Percentiles rank a stretch among this genome's conserved stretches.
Conservation (phyloP, 805 yeast species). For the Nakazawaea ambrosiae region DNA sequence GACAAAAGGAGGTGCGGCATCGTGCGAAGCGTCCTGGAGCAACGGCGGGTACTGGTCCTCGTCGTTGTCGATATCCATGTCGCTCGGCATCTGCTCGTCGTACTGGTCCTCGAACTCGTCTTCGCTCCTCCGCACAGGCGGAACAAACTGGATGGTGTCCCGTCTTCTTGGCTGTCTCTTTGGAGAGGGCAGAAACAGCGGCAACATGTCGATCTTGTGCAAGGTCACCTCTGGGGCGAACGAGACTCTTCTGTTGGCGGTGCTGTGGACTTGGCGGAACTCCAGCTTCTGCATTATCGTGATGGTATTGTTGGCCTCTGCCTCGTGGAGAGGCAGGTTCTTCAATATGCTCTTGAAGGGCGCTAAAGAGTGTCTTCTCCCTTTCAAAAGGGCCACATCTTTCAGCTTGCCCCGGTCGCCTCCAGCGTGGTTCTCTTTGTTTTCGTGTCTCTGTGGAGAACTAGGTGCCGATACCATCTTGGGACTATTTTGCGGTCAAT, state of each 20-base stretch:
- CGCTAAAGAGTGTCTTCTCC: slow-evolving; percentile 28
- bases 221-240: slow-evolving; percentile 72
- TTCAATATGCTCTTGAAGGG: slow-evolving; percentile 35
- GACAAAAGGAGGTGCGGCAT: not conserved
- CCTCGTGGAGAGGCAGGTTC: slow-evolving; percentile 11
- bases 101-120: not conserved
- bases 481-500: no score
- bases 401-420: no score
- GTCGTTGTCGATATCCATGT: not conserved
- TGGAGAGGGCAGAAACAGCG: slow-evolving; percentile 13
- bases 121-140: slow-evolving; percentile 11
- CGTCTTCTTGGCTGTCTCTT: slow-evolving; percentile 20
- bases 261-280: not conserved
- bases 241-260: slow-evolving; percentile 50
- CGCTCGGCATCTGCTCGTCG: not conserved
- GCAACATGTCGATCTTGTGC: slow-evolving; percentile 43
- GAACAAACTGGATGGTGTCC: slow-evolving; percentile 23
- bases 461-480: slow-evolving; percentile 13
- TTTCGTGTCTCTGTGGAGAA: slow-evolving; percentile 8
- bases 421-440: slow-evolving; percentile 7
- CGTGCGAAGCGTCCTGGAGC: no score
- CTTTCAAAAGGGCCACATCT: no score
- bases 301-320: slow-evolving; percentile 26
- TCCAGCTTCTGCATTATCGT: slow-evolving; percentile 24
- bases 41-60: no score